Evolutionary conservation across 345 rosid genomes (phyloP), one percentile per base, ranked within the genome.

Genomic region (Lepidium aucheri): DNA sequence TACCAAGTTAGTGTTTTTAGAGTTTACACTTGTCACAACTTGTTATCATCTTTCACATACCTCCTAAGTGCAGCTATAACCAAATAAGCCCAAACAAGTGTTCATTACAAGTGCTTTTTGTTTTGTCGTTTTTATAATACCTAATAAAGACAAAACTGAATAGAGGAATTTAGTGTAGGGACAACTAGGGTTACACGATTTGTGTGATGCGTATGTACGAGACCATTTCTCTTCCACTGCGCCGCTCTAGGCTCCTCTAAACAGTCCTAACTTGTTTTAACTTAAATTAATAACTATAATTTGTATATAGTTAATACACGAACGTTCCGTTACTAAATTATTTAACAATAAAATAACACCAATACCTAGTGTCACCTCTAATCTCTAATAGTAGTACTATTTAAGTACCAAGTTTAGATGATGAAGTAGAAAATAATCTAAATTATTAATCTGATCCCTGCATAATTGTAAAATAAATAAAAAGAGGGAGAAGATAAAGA

Each of bases 201-300:
- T 28, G 63, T 71, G 70, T 71, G 69, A 53, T 35, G 34, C 51
- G 4, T 28, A 16, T 71, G 75, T 39, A 71, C 50, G 52, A 63
- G 76, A 64, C 76, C 76, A 72, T 56, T 63, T 72, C 65, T 63
- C 15, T 51, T 71, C 75, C 63, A 63, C 64, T 63, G 22, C 60
- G 70, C 70, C 65, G 70, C 70, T 71, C 32, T 63, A 72, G 33
- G 20, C 53, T 3, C 75, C 53, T 3, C 75, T 47, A 53, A 34
- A 24, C 47, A 42, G 24, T 53, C 41, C 15, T 53, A 50, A 30
- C 42, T 16, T 45, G 18, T 43, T 26, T 26, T 26, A 38, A 36
- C 26, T 12, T 33, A 50, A 26, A 10, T 15, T 49, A 51, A 51
- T 44, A 34, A 15, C 18, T 33, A 22, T 34, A 34, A 51, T 40